Conservation (phyloP, 1,284 basidiomycete species). For the Tilletia horrida region DNA sequence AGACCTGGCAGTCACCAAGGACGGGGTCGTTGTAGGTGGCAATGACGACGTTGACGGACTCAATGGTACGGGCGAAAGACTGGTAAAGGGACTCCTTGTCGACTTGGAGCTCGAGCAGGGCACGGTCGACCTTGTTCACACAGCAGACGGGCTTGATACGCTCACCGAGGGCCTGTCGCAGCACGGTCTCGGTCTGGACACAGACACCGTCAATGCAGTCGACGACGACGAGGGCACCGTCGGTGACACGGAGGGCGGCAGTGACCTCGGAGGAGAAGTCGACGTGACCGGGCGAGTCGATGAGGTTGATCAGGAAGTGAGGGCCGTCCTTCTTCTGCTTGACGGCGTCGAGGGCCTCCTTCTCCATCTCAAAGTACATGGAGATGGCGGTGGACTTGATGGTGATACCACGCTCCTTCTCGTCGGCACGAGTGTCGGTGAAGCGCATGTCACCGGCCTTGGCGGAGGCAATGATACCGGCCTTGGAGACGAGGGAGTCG, state of each 20-base stretch:
- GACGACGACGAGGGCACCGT: slow-evolving; percentile 86
- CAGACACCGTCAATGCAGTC: slow-evolving; percentile 99
- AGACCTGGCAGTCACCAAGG: slow-evolving; percentile 97
- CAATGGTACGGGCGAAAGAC: slow-evolving; percentile 95
- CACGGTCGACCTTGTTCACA: slow-evolving; percentile 99
- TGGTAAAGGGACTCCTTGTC: slow-evolving; percentile 96
- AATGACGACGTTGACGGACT: slow-evolving; percentile 97
- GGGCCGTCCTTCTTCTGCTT: slow-evolving; percentile 90
- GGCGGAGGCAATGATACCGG: slow-evolving; percentile 93
- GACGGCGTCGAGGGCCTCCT: slow-evolving; percentile 70
- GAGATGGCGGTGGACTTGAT: slow-evolving; percentile 99
- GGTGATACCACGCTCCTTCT: slow-evolving; percentile 99
- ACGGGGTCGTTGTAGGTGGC: slow-evolving; percentile 92
- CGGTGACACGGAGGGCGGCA: slow-evolving; percentile 98
- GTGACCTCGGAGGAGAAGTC: slow-evolving; percentile 99
- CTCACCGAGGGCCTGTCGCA: slow-evolving; percentile 94
- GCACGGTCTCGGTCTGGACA: slow-evolving; percentile 98
- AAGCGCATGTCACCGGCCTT: slow-evolving; percentile 95
- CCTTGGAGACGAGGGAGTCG: slow-evolving; percentile 95
- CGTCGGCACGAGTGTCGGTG: slow-evolving; percentile 95
- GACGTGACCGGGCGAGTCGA: slow-evolving; percentile 99
- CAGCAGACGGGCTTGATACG: slow-evolving; percentile 99
- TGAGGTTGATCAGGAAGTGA: slow-evolving; percentile 99
- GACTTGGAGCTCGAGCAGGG: slow-evolving; percentile 96
- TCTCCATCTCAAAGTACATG: slow-evolving; percentile 96